Evolutionary conservation across 2,329 filamentous ascomycete species (phyloP).

Genomic region (Ceratocystis cubensis): DNA sequence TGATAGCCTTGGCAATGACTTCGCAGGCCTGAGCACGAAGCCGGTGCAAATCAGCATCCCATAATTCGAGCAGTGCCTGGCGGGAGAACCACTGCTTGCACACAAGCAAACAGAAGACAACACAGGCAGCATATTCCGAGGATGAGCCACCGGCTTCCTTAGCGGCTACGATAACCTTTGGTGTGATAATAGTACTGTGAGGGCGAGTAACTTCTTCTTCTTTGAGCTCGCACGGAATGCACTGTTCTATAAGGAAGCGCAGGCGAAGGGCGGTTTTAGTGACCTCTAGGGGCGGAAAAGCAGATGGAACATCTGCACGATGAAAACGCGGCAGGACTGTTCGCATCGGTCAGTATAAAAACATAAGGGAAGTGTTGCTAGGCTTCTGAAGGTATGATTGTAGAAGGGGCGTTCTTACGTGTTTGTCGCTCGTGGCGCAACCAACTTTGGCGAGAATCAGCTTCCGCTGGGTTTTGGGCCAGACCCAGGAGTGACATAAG

Average conservation of each 20-base stretch:
- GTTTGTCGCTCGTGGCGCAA: slow-evolving; percentile 11
- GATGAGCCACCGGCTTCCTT: slow-evolving; percentile 60
- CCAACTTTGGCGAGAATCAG: slow-evolving; percentile 9
- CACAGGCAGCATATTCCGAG: slow-evolving; percentile 57
- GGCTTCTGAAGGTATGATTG: not conserved
- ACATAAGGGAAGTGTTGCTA: not conserved
- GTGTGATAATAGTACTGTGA: slow-evolving; percentile 76
- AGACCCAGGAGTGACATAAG: slow-evolving; percentile 19
- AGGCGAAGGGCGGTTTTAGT: slow-evolving; percentile 82
- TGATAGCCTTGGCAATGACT: slow-evolving; percentile 71
- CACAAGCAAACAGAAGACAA: slow-evolving; percentile 72
- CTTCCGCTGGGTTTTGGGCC: not conserved
- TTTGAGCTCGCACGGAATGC: slow-evolving; percentile 81
- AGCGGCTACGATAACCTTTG: slow-evolving; percentile 65
- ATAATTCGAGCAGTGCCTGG: slow-evolving; percentile 70
- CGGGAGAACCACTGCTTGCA: slow-evolving; percentile 61
- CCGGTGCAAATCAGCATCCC: slow-evolving; percentile 77
- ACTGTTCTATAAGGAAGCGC: slow-evolving; percentile 79
- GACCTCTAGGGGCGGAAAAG: slow-evolving; percentile 64
- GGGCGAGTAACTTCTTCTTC: slow-evolving; percentile 60
- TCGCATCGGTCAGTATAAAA: not conserved
- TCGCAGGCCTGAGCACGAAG: slow-evolving; percentile 74
- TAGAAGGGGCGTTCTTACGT: slow-evolving; percentile 2
- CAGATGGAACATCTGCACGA: slow-evolving; percentile 43
- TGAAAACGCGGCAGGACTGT: slow-evolving; percentile 54